Evolutionary conservation across 129 eudicot species (phyloP), one percentile per base, ranked within the genome.

Genomic region (Flaveria trinervia): DNA sequence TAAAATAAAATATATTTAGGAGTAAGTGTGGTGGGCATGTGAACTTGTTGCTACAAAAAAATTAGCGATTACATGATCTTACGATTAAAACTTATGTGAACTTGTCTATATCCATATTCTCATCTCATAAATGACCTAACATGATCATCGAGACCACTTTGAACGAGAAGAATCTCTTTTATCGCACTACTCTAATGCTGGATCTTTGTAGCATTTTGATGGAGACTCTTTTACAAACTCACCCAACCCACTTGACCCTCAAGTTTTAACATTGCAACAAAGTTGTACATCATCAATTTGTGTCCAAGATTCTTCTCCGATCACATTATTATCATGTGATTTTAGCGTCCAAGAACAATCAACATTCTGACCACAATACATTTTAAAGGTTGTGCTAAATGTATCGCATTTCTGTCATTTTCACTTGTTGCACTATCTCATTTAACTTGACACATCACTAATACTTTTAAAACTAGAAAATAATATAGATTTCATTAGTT

Each of bases 251-350:
- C 17, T 5, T 13, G 20, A 28, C 13, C 22, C 44, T 7, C n/a
- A 28, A 36, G 7, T 64, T 28, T 28, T 28, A 9, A 8, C 22
- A 30, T 28, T 14, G 30, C 69, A 64, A 15, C 46, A 6, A 28
- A 14, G 6, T 23, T 62, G 45, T 43, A 23, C 68, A 9, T 30
- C 45, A 26, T 16, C 12, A 11, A 25, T 28, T 25, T 30, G 45
- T 62, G 30, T 62, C 20, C 11, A 13, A 7, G 69, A 64, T 30
- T 30, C 46, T 64, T 23, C 46, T 30, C 13, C 33, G 9, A 66
- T 39, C 28, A 39, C 8, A 66, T 39, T 16, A 66, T 39, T 66
- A 10, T 66, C 71, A n/a, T 66, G 71, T 39, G 71, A 8, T n/a
- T 2, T 66, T 13, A 60, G 2, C 16, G 4, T 60, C 41, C 28